A percentile compares a stretch with the other conserved stretches of the same genome.
These are phyloP conservation scores for Paramecium pentaurelia DNA, from an alignment of 73 alveolate genomes.

Conservation along the genomic window DNA sequence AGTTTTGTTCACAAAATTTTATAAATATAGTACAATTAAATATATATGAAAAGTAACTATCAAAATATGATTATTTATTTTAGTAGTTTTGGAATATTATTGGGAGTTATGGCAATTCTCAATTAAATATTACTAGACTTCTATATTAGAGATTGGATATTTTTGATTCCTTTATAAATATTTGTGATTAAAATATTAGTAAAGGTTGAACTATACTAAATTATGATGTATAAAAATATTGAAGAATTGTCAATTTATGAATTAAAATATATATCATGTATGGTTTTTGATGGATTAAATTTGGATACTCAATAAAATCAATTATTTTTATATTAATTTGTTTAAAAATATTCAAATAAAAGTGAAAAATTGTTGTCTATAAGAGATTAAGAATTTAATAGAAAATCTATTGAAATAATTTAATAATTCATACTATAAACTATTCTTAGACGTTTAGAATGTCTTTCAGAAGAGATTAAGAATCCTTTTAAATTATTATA, in stretches of 20 bases:
- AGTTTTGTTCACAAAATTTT: neutral
- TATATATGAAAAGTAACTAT: neutral
- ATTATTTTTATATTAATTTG: neutral
- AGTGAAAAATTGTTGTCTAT: neutral
- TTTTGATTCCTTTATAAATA: neutral
- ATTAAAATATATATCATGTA: neutral
- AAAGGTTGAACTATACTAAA: neutral
- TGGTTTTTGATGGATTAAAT: neutral
- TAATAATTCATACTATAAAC: neutral
- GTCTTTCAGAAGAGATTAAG: neutral
- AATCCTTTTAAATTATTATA: neutral
- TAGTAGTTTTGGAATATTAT: neutral
- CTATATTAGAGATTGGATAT: neutral
- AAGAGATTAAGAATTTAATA: neutral
- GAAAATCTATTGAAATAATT: neutral
- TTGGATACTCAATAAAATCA: neutral
- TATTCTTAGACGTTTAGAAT: neutral
- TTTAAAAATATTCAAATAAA: neutral
- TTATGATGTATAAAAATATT: neutral
- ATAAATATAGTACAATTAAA: neutral
- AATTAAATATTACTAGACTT: neutral
- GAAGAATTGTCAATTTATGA: neutral
- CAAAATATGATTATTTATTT: neutral
- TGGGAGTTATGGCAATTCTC: neutral
- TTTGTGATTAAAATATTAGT: neutral